phyloP scores from a whole-genome alignment of 768 basidiomycete genomes.

The Kwoniella sp. region DNA sequence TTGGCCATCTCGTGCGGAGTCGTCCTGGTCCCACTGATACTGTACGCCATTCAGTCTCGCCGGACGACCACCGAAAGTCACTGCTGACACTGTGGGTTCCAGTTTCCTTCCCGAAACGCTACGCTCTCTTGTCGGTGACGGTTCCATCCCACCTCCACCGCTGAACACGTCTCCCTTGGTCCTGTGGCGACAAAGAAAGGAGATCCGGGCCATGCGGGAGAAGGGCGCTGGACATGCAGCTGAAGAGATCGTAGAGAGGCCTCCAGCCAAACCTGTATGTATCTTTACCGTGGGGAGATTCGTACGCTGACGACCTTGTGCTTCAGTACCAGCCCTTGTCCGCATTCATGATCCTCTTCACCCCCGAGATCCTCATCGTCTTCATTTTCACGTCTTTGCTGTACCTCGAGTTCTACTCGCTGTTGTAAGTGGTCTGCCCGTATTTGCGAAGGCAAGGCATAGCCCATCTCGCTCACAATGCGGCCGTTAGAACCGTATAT shows the following conservation, averaged over 20 bases:
- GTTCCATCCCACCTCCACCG: conserved; percentile 42
- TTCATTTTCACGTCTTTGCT: conserved; percentile 39
- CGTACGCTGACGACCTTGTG: neutral
- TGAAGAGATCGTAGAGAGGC: conserved; percentile 30
- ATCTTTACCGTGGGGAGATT: neutral
- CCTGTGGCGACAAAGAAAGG: conserved; percentile 19
- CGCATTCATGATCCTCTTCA: conserved; percentile 42
- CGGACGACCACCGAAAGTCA: neutral
- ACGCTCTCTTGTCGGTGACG: conserved; percentile 45
- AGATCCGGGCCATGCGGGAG: conserved; percentile 26
- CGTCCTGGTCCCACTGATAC: conserved; percentile 49
- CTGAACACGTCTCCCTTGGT: conserved; percentile 38
- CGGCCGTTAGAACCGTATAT: conserved; percentile 38
- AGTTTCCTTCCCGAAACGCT: conserved; percentile 56
- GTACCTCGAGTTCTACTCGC: conserved; percentile 46
- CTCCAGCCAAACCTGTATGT: conserved; percentile 38
- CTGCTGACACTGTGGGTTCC: too few relatives aligned
- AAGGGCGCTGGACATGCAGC: too few relatives aligned
- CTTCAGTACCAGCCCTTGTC: conserved; percentile 42
- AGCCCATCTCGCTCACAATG: neutral
- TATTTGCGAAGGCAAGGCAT: too few relatives aligned
- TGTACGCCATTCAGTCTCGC: conserved; percentile 24
- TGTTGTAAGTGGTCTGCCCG: conserved; percentile 30
- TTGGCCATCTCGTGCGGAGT: conserved; percentile 35
- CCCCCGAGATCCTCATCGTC: conserved; percentile 42